These are phyloP conservation scores for Pythium volutum DNA, from an alignment of 352 stramenopile genomes.

Conservation along the genomic window DNA sequence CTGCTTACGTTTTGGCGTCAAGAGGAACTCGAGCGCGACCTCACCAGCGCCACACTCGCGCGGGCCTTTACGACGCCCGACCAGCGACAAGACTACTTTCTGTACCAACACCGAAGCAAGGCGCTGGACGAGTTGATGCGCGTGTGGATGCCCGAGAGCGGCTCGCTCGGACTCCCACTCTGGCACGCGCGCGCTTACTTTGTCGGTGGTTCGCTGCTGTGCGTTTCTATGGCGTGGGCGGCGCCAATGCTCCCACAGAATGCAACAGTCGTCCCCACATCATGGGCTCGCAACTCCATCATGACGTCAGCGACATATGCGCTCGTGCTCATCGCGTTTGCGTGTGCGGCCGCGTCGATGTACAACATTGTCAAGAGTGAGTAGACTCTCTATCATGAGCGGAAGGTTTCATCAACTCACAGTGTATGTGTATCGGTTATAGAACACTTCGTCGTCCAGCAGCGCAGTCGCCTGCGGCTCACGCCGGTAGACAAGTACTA, in stretches of 20 bases:
- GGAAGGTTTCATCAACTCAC: no score
- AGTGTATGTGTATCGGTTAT: slow-evolving; percentile 3
- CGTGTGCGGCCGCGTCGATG: slow-evolving; percentile 37
- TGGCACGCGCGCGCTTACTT: slow-evolving; percentile 48
- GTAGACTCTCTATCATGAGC: background rate
- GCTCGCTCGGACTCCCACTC: slow-evolving; percentile 40
- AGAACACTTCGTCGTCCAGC: slow-evolving; percentile 56
- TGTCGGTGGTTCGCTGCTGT: slow-evolving; percentile 29
- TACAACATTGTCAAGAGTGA: slow-evolving; percentile 35
- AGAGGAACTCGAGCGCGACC: slow-evolving; percentile 43
- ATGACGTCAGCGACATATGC: slow-evolving; percentile 43
- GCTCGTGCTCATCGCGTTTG: slow-evolving; percentile 35
- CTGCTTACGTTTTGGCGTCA: slow-evolving; percentile 54
- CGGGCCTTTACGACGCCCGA: slow-evolving; percentile 27
- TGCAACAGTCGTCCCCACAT: background rate
- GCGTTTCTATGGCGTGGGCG: slow-evolving; percentile 19
- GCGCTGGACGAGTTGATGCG: slow-evolving; percentile 40
- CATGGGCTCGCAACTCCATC: slow-evolving; percentile 24
- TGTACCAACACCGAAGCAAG: slow-evolving; percentile 40
- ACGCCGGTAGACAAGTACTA: slow-evolving; percentile 46
- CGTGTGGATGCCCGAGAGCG: slow-evolving; percentile 63
- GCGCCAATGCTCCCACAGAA: slow-evolving; percentile 1
- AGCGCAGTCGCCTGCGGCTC: slow-evolving; percentile 48
- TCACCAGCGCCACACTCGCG: slow-evolving; percentile 38
- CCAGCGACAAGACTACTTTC: slow-evolving; percentile 39